A percentile compares a stretch with the other conserved stretches of the same genome.
Conservation (phyloP, 768 basidiomycete genomes). For the Lepiota subincarnata region DNA sequence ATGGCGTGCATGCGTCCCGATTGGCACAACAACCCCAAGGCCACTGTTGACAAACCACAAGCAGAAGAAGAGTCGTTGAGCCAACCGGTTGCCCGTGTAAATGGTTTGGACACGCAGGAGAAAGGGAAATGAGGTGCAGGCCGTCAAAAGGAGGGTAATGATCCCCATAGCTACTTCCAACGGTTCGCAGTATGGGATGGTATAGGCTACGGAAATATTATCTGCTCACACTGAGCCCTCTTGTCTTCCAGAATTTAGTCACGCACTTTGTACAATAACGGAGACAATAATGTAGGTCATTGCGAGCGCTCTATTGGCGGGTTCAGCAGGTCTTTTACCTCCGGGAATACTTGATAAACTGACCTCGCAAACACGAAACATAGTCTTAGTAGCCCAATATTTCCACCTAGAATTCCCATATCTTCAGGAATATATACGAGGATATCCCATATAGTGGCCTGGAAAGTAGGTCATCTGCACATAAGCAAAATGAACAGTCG, state of each 20-base stretch:
- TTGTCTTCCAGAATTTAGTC: no score
- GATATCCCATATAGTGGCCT: not conserved
- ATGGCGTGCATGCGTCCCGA: not conserved
- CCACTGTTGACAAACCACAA: not conserved
- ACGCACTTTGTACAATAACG: not conserved
- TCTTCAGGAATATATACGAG: not conserved
- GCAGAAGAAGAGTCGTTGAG: not conserved
- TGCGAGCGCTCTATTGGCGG: not conserved
- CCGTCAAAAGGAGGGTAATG: not conserved
- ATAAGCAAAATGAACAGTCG: not conserved
- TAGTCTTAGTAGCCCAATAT: not conserved
- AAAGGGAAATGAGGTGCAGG: not conserved
- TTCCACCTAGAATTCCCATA: not conserved
- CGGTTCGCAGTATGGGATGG: not conserved
- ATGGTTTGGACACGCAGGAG: not conserved
- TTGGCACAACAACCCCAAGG: not conserved
- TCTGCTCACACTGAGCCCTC: no score
- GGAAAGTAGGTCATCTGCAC: not conserved
- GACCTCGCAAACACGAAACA: not conserved
- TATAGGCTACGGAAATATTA: no score
- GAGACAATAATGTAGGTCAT: not conserved
- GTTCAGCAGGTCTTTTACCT: not conserved
- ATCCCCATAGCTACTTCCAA: not conserved
- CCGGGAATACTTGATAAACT: not conserved
- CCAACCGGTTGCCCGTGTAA: not conserved